A percentile compares a stretch with the other conserved stretches of the same genome.
These are phyloP conservation scores for Alternaria sp. DNA, from an alignment of 2,329 filamentous ascomycete genomes.

Conservation along the genomic window DNA sequence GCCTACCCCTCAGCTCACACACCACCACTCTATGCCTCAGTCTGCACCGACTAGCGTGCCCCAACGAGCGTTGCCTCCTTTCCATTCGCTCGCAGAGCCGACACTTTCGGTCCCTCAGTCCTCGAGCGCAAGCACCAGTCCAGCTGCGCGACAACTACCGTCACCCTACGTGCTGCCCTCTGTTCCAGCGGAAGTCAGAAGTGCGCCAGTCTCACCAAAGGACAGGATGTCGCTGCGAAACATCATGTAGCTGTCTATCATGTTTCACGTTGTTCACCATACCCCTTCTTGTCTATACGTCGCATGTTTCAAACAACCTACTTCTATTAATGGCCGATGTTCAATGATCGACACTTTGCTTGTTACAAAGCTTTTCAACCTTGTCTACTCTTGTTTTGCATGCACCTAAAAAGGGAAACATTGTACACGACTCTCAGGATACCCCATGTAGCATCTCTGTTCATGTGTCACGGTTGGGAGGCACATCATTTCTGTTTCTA, in stretches of 20 bases:
- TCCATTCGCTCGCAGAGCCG: conserved; percentile 42
- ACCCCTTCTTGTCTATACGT: conserved; percentile 28
- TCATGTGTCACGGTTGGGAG: not conserved
- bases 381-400: conserved; percentile 11
- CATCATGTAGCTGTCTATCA: conserved; percentile 39
- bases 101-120: conserved; percentile 34
- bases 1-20: conserved; percentile 36
- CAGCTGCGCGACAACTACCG: conserved; percentile 39
- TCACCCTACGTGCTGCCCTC: conserved; percentile 34
- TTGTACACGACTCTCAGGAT: conserved; percentile 19
- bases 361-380: conserved; percentile 12
- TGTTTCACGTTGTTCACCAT: conserved; percentile 29
- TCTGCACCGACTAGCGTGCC: conserved; percentile 28
- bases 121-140: conserved; percentile 29
- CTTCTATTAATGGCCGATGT: conserved; percentile 23
- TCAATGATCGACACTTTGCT: conserved; percentile 14
- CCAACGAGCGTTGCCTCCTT: conserved; percentile 41
- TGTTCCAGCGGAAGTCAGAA: conserved; percentile 29
- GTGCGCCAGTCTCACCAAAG: conserved; percentile 43
- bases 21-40: conserved; percentile 41
- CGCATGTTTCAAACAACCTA: conserved; percentile 16
- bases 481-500: conserved; percentile 2
- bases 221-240: conserved; percentile 43
- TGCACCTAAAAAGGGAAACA: conserved; percentile 15
- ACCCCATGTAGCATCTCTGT: conserved; percentile 19